These are phyloP conservation scores for Paecilomyces dactylethromorphus DNA, from an alignment of 2,329 filamentous ascomycete species.

Conservation along the genomic window DNA sequence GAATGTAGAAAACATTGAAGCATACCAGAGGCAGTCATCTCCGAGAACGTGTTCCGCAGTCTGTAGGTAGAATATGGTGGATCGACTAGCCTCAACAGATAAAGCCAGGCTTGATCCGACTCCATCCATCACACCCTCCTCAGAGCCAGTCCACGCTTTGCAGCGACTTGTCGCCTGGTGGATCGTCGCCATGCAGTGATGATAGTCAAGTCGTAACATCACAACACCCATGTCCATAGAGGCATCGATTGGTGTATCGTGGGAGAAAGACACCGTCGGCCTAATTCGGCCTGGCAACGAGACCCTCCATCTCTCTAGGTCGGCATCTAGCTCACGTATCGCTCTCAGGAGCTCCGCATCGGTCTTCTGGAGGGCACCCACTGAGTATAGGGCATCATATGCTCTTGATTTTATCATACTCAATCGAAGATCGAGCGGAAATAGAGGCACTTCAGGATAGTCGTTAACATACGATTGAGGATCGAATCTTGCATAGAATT, in stretches of 20 bases:
- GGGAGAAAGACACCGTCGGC: constrained; percentile 42
- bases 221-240: constrained; percentile 43
- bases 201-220: constrained; percentile 49
- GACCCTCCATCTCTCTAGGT: constrained; percentile 50
- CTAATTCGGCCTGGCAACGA: constrained; percentile 41
- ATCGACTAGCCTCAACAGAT: constrained; percentile 51
- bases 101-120: constrained; percentile 49
- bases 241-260: constrained; percentile 19
- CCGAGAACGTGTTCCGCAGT: constrained; percentile 38
- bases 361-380: constrained; percentile 41
- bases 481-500: constrained; percentile 16
- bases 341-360: constrained; percentile 50
- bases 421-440: constrained; percentile 45
- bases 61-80: constrained; percentile 45
- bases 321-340: constrained; percentile 52
- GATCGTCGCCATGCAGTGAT: constrained; percentile 50
- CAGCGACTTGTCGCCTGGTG: constrained; percentile 51
- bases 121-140: constrained; percentile 35
- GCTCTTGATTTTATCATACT: constrained; percentile 48
- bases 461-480: constrained; percentile 12
- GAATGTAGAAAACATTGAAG: constrained; percentile 12
- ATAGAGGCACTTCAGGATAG: constrained; percentile 21
- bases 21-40: constrained; percentile 47
- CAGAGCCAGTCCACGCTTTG: constrained; percentile 32
- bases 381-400: constrained; percentile 45